Evolutionary conservation across 441 rosid genomes (phyloP).

Genomic region (Croton setiger): DNA sequence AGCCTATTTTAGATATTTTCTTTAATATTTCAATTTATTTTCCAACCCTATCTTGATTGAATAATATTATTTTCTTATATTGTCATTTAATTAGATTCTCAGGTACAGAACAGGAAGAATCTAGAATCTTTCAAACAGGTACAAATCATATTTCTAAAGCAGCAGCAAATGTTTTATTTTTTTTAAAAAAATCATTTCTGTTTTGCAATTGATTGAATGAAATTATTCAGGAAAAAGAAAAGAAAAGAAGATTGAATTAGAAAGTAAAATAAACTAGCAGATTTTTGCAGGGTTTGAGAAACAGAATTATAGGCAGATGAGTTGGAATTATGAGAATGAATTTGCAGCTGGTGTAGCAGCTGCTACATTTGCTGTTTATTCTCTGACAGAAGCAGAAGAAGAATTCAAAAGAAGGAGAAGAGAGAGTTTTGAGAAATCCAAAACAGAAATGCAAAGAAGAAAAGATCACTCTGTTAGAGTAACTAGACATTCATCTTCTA

Average conservation of each 20-base stretch:
- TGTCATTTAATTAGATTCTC: constrained; percentile 29
- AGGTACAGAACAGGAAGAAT: constrained; percentile 15
- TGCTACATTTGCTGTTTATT: constrained; percentile 44
- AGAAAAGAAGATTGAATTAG: background rate
- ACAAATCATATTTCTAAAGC: background rate
- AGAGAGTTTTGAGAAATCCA: constrained; percentile 36
- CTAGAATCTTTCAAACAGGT: constrained; percentile 17
- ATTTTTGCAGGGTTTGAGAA: constrained; percentile 28
- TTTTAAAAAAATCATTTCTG: background rate
- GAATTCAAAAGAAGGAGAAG: constrained; percentile 28
- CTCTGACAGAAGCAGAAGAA: constrained; percentile 39
- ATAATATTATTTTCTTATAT: background rate
- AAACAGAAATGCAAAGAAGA: constrained; percentile 21
- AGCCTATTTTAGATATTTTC: background rate
- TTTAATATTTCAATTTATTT: no score
- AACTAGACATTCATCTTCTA: constrained; percentile 25
- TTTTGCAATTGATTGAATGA: background rate
- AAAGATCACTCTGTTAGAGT: constrained; percentile 22
- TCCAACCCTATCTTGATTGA: background rate
- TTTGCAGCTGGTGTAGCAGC: constrained; percentile 67
- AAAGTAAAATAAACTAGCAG: background rate
- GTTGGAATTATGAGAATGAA: constrained; percentile 33
- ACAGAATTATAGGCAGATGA: constrained; percentile 29
- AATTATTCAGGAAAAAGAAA: background rate
- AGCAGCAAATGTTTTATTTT: background rate